A percentile compares a stretch with the other conserved stretches of the same genome.
These are phyloP conservation scores for Apocynum venetum DNA, from an alignment of 257 asterid species.

Conservation along the genomic window DNA sequence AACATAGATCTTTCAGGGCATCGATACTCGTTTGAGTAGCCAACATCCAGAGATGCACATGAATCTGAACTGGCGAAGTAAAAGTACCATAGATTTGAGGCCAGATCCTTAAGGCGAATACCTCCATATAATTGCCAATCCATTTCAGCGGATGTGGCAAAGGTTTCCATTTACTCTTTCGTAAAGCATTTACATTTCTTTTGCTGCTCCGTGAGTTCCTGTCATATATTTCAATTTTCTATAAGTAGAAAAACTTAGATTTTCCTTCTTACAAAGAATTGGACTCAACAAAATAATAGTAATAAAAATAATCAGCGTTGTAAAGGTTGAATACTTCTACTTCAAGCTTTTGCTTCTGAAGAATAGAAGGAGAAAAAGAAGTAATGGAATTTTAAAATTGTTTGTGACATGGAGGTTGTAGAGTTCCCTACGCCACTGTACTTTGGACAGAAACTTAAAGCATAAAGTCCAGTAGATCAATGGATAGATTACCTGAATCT, in stretches of 20 bases:
- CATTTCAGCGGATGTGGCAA: slow-evolving; percentile 1
- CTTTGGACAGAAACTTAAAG: neutral
- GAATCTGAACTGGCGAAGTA: slow-evolving; percentile 15
- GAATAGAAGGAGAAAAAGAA: neutral
- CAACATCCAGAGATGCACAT: slow-evolving; percentile 28
- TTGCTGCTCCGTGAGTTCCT: slow-evolving; percentile 85
- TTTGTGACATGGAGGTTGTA: neutral
- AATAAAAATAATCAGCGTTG: neutral
- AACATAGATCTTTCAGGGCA: slow-evolving; percentile 22
- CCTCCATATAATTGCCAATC: neutral
- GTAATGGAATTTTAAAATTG: neutral
- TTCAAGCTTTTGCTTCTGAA: neutral
- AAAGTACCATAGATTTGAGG: neutral
- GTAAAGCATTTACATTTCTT: slow-evolving; percentile 71
- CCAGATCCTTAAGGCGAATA: slow-evolving; percentile 17
- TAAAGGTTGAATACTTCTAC: neutral
- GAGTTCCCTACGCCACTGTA: slow-evolving; percentile 1
- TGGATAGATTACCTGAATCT: slow-evolving; percentile 63
- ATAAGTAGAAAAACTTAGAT: neutral
- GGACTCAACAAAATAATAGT: neutral
- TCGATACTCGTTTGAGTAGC: slow-evolving; percentile 22
- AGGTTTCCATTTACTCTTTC: slow-evolving; percentile 32
- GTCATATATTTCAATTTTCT: slow-evolving; percentile 24
- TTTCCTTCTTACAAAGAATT: neutral
- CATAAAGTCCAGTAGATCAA: slow-evolving; percentile 2